Conservation (phyloP, 2,329 filamentous ascomycete genomes). For the Epichloe coenophiala region DNA sequence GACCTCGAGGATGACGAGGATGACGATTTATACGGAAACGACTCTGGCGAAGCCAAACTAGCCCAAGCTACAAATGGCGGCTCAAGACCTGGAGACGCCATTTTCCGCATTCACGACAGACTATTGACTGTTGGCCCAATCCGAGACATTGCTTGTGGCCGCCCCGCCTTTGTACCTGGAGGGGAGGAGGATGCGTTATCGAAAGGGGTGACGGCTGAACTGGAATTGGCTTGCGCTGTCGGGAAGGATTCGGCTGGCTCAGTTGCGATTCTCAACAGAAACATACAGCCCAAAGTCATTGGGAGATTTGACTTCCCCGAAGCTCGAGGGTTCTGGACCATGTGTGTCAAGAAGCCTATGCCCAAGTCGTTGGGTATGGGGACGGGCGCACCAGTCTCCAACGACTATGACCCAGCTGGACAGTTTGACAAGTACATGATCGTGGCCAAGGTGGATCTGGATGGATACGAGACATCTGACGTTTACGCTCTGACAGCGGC, state of each 20-base stretch:
- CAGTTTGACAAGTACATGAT: constrained; percentile 73
- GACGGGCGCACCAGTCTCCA: constrained; percentile 32
- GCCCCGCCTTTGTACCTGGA: constrained; percentile 29
- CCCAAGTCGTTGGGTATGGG: constrained; percentile 38
- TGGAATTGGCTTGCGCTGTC: constrained; percentile 46
- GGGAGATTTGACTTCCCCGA: constrained; percentile 60
- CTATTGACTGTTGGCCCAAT: constrained; percentile 71
- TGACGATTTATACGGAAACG: constrained; percentile 48
- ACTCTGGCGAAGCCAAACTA: constrained; percentile 46
- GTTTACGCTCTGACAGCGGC: constrained; percentile 64
- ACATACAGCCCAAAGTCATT: constrained; percentile 60
- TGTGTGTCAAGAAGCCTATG: constrained; percentile 55
- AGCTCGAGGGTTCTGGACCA: constrained; percentile 68
- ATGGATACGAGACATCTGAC: constrained; percentile 62
- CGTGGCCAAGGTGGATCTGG: constrained; percentile 56
- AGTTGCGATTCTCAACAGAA: constrained; percentile 63
- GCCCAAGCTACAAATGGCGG: constrained; percentile 25
- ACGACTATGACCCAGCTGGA: constrained; percentile 44
- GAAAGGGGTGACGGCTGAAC: constrained; percentile 37
- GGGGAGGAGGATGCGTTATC: constrained; percentile 29
- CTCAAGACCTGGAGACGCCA: constrained; percentile 47
- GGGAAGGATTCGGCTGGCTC: constrained; percentile 55
- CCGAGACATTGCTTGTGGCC: constrained; percentile 58
- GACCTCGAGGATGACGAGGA: constrained; percentile 50
- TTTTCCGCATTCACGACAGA: constrained; percentile 64